These are phyloP conservation scores for Penicillium nordicum DNA, from an alignment of 2,329 filamentous ascomycete species.

Conservation along the genomic window DNA sequence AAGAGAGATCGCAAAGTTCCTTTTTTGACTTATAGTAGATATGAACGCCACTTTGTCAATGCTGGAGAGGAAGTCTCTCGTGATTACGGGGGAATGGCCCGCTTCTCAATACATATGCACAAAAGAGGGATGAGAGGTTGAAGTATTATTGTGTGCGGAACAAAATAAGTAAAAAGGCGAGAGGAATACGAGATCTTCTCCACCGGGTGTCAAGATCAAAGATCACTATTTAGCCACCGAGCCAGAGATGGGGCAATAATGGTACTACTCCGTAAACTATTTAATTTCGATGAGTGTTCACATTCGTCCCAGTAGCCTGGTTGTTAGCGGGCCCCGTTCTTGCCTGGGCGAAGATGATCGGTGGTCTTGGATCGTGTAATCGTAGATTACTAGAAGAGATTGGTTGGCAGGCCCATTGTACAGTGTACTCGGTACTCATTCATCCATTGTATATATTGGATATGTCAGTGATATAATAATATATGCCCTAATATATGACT, in stretches of 20 bases:
- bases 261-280: background rate
- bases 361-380: background rate
- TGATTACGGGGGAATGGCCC: background rate
- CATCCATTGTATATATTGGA: background rate
- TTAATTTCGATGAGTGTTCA: background rate
- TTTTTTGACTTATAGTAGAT: background rate
- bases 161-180: background rate
- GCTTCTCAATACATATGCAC: slow-evolving; percentile 1
- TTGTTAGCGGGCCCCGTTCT: background rate
- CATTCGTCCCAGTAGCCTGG: background rate
- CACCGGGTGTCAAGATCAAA: background rate
- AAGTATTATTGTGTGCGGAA: background rate
- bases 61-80: background rate
- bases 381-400: background rate
- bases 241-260: background rate
- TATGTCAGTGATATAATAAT: background rate
- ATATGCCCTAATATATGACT: background rate
- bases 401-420: background rate
- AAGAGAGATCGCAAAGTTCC: background rate
- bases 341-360: background rate
- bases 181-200: background rate
- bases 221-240: background rate
- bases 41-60: background rate
- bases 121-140: background rate
- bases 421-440: background rate